Percentiles rank a stretch among this genome's conserved stretches.
Evolutionary conservation across 2,329 filamentous ascomycete genomes (phyloP).

Genomic region (Dactylella cylindrospora): DNA sequence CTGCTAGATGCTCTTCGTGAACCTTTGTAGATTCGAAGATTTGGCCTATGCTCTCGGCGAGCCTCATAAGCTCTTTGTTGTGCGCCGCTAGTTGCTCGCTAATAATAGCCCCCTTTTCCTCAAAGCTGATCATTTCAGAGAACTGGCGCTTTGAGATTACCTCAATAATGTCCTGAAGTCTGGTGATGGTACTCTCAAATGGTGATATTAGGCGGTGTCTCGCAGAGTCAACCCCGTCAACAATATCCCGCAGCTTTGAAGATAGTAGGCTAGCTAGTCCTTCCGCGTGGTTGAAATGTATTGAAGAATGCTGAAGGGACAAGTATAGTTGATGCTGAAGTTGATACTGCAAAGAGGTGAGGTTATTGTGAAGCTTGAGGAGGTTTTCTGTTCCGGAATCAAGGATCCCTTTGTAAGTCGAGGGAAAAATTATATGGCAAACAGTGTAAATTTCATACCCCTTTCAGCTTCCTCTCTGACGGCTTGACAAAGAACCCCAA

Average conservation of each 20-base stretch:
- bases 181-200: no score
- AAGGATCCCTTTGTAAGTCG: background rate
- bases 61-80: no score
- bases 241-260: conserved; percentile 1
- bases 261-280: background rate
- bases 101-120: no score
- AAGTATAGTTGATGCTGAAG: conserved; percentile 14
- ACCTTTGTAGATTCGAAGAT: no score
- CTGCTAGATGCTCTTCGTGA: no score
- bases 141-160: background rate
- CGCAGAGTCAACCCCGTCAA: conserved; percentile 13
- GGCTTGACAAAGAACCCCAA: conserved; percentile 47
- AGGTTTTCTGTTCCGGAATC: conserved; percentile 12
- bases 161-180: conserved; percentile 4
- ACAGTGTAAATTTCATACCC: conserved; percentile 28
- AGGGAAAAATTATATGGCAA: background rate
- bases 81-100: no score
- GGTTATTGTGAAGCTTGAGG: conserved; percentile 28
- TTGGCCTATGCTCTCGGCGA: no score
- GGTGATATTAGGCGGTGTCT: conserved; percentile 8
- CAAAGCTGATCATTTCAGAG: no score
- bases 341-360: conserved; percentile 26
- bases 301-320: conserved; percentile 17
- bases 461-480: conserved; percentile 47
- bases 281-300: background rate